Percentiles rank a stretch among this genome's conserved stretches.
phyloP scores from a whole-genome alignment of 441 rosid species.

The Raphanus hybrid region DNA sequence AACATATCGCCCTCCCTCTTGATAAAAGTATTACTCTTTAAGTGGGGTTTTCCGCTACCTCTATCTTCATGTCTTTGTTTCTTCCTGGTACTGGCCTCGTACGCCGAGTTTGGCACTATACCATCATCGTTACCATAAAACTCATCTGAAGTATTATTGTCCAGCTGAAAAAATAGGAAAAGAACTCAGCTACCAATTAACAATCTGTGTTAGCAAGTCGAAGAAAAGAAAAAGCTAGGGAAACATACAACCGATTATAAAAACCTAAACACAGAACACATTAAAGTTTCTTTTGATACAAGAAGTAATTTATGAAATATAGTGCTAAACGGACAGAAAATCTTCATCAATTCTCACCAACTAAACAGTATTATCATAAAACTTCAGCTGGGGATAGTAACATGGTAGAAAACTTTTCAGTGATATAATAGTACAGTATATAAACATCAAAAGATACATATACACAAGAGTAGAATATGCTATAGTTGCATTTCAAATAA shows the following conservation, averaged over 20 bases:
- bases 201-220: neutral
- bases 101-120: slow-evolving; percentile 66
- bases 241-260: neutral
- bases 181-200: slow-evolving; percentile 12
- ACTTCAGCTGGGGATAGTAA: neutral
- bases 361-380: neutral
- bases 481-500: neutral
- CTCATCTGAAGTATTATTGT: slow-evolving; percentile 62
- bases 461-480: neutral
- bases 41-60: slow-evolving; percentile 31
- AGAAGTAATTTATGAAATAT: too few relatives aligned
- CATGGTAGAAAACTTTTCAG: neutral
- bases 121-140: slow-evolving; percentile 67
- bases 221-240: neutral
- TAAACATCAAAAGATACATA: slow-evolving; percentile 24
- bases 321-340: too few relatives aligned
- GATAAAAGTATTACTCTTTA: slow-evolving; percentile 43
- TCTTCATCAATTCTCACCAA: too few relatives aligned
- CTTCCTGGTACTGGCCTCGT: slow-evolving; percentile 47
- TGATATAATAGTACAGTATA: neutral
- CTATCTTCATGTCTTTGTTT: slow-evolving; percentile 55
- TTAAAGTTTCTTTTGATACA: too few relatives aligned
- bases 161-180: slow-evolving; percentile 53
- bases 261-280: slow-evolving; percentile 8
- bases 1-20: slow-evolving; percentile 52